Evolutionary conservation across 169 alveolate species (phyloP), one percentile per base, ranked within the genome.

Genomic region (Neospora caninum): DNA sequence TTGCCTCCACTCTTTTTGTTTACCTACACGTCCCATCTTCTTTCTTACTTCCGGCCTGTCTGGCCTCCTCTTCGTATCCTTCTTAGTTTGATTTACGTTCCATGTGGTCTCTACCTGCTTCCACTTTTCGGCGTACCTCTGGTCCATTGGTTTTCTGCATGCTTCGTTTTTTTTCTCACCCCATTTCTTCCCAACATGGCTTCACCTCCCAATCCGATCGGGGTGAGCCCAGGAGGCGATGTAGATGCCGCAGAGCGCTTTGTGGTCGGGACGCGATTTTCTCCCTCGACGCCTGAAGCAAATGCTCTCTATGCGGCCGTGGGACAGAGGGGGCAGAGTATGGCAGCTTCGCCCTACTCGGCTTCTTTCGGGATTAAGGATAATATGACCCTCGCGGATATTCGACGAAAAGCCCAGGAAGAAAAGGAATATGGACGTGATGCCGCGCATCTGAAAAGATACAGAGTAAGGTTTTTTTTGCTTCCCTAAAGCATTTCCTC

Each of bases 381-480:
- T 36, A 36, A 42, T 13, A 42, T 82, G 89, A 70, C 94, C 13
- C 58, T 91, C 41, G 91, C 91, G 42, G 94, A 91, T 29, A 70
- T 91, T 20, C 43, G 83, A 25, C 1, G 92, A 36, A 67, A 70
- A 41, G 83, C 78, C 1, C 91, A 31, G 54, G 91, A 91, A 73
- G 94, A 67, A 10, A 80, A 58, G 49, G 92, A 91, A 73, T 31
- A 27, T 73, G 78, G 78, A 41, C 45, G 92, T 27, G 94, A 91
- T 31, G 38, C 49, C 29, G 94, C 94, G 29, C 94, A 91, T 34
- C 88, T 91, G 39, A 67, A 38, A 43, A 38, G 92, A 39, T 91
- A 58, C 70, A 38, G 91, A 45, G 94, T 91, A 73, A 22, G 92
- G 9, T 20, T 34, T 25, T 36, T 82, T 38, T 25, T 41, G 20